Percentiles rank a stretch among this genome's conserved stretches.
Conservation (phyloP, 805 yeast genomes). For the Pichia californica region DNA sequence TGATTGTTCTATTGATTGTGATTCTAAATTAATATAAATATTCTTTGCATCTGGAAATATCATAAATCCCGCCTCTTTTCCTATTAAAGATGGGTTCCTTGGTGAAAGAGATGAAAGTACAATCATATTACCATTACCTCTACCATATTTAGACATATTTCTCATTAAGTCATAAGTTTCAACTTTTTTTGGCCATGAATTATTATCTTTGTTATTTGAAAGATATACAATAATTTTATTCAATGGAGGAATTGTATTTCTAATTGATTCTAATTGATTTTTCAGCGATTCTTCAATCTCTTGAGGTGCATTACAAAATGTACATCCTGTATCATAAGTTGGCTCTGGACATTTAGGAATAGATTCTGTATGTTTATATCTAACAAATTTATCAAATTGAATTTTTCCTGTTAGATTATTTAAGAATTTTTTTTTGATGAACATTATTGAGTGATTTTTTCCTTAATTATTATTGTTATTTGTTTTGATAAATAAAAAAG, state of each 20-base stretch:
- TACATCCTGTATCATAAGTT: constrained; percentile 52
- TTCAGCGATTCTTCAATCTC: constrained; percentile 11
- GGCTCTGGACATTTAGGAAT: constrained; percentile 43
- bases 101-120: constrained; percentile 7
- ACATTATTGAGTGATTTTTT: no score
- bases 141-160: constrained; percentile 3
- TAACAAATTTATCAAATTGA: no score
- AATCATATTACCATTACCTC: constrained; percentile 13
- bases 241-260: constrained; percentile 42
- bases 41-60: constrained; percentile 11
- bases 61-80: constrained; percentile 2
- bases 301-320: constrained; percentile 40
- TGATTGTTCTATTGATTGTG: background rate
- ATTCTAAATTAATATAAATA: background rate
- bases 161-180: constrained; percentile 41
- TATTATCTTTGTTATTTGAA: constrained; percentile 35
- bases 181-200: constrained; percentile 43
- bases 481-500: no score
- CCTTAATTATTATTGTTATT: no score
- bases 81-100: background rate
- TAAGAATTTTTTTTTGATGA: no score
- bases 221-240: constrained; percentile 53
- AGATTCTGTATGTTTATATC: constrained; percentile 8
- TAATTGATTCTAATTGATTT: constrained; percentile 26
- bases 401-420: no score